Percentiles rank a stretch among this genome's conserved stretches.
Evolutionary conservation across 805 yeast species (phyloP).

Genomic region (Zygosaccharomyces kombuchaensis): DNA sequence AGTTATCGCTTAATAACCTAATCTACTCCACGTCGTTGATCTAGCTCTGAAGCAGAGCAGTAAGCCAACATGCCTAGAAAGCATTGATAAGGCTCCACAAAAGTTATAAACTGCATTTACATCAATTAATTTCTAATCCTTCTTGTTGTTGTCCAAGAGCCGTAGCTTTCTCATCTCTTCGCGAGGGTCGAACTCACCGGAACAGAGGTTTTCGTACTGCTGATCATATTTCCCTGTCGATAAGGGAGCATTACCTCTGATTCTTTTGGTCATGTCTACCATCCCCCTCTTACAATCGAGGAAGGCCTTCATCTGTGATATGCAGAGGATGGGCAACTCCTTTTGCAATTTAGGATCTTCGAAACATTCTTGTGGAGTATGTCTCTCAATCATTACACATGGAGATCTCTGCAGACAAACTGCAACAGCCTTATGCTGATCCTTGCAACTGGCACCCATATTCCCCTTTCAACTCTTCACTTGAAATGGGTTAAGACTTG

Average conservation of each 20-base stretch:
- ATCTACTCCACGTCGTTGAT: too few relatives aligned
- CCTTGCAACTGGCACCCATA: conserved; percentile 84
- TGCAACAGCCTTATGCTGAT: conserved; percentile 92
- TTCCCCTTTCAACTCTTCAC: neutral
- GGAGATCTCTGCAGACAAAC: conserved; percentile 94
- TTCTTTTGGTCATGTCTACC: conserved; percentile 86
- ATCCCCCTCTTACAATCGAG: conserved; percentile 88
- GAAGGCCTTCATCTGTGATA: conserved; percentile 77
- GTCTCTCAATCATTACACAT: conserved; percentile 84
- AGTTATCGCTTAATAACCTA: too few relatives aligned
- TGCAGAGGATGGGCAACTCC: conserved; percentile 83
- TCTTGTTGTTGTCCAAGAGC: conserved; percentile 50
- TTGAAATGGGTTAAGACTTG: neutral
- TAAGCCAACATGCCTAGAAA: too few relatives aligned
- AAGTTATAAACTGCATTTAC: neutral
- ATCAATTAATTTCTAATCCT: conserved; percentile 23
- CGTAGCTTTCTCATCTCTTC: conserved; percentile 76
- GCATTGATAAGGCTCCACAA: too few relatives aligned
- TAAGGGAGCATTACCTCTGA: conserved; percentile 88
- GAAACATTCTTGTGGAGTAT: conserved; percentile 85
- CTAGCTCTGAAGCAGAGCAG: neutral
- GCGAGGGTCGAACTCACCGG: conserved; percentile 76
- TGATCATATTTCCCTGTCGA: conserved; percentile 93
- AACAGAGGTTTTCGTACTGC: conserved; percentile 69
- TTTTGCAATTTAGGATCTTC: conserved; percentile 71